Conservation (phyloP, 139 green algal species). For the Chlamydomonas applanata region DNA sequence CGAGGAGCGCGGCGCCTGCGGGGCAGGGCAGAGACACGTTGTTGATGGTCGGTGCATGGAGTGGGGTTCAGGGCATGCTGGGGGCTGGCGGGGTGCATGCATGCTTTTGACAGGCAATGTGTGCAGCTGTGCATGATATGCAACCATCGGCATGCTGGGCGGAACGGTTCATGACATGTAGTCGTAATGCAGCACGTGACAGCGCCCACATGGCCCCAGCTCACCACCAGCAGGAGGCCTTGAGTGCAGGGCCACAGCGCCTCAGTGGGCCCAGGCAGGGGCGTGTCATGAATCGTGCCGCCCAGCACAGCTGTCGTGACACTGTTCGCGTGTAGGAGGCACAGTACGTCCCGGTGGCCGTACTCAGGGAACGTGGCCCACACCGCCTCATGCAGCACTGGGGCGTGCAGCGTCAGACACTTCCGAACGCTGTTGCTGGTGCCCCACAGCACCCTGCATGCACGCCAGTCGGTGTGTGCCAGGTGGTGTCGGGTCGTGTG, state of each 20-base stretch:
- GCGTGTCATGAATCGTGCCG: slow-evolving; percentile 46
- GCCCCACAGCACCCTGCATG: slow-evolving; percentile 47
- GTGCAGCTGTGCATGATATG: neutral
- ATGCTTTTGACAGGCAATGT: too few relatives aligned
- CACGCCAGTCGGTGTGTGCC: too few relatives aligned
- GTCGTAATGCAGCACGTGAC: too few relatives aligned
- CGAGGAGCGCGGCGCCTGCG: slow-evolving; percentile 31
- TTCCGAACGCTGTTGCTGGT: slow-evolving; percentile 32
- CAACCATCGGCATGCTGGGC: neutral
- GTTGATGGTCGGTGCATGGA: too few relatives aligned
- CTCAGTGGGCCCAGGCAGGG: slow-evolving; percentile 40
- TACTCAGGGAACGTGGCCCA: slow-evolving; percentile 40
- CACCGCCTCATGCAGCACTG: slow-evolving; percentile 36
- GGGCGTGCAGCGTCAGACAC: slow-evolving; percentile 35
- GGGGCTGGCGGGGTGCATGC: too few relatives aligned
- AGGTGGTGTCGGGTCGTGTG: too few relatives aligned
- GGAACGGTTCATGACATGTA: too few relatives aligned
- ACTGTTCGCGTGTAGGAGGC: slow-evolving; percentile 51
- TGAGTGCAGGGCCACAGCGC: slow-evolving; percentile 43
- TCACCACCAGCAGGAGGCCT: slow-evolving; percentile 60
- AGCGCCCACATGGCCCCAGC: neutral
- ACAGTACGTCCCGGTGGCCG: slow-evolving; percentile 38
- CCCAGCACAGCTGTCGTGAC: slow-evolving; percentile 39
- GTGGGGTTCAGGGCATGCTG: too few relatives aligned
- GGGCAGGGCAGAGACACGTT: too few relatives aligned